phyloP scores from a whole-genome alignment of 176 grass and related monocot genomes.

The Alopecurus myosuroides region DNA sequence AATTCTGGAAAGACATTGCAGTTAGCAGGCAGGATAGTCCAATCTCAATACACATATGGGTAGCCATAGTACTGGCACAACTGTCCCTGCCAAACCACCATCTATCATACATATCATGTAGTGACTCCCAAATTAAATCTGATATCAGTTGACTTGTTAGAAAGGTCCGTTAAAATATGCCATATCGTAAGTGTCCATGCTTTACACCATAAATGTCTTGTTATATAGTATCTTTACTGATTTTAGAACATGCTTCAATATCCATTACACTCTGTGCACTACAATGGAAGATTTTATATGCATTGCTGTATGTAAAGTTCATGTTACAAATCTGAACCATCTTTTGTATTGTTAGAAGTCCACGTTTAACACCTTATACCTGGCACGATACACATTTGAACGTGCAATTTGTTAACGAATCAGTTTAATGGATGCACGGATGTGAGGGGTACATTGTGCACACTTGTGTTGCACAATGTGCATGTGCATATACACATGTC shows the following conservation, averaged over 20 bases:
- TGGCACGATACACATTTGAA: background rate
- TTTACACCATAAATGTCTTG: background rate
- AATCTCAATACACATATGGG: background rate
- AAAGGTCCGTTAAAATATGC: background rate
- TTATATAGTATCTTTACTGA: background rate
- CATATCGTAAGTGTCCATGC: background rate
- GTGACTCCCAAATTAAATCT: background rate
- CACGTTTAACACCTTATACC: background rate
- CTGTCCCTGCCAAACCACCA: background rate
- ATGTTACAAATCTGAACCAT: background rate
- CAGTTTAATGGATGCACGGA: background rate
- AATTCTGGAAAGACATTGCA: background rate
- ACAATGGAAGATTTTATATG: background rate
- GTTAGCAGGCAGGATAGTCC: background rate
- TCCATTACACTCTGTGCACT: background rate
- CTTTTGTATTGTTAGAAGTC: background rate
- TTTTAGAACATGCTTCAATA: background rate
- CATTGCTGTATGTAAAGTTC: background rate
- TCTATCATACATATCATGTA: background rate
- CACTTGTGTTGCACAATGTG: background rate
- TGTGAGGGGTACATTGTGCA: background rate
- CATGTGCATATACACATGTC: background rate
- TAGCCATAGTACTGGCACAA: background rate
- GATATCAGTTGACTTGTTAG: background rate
- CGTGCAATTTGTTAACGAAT: background rate